Percentiles rank a stretch among this genome's conserved stretches.
Evolutionary conservation across 805 yeast genomes (phyloP).

Genomic region (Cyberlindnera mycetangii): DNA sequence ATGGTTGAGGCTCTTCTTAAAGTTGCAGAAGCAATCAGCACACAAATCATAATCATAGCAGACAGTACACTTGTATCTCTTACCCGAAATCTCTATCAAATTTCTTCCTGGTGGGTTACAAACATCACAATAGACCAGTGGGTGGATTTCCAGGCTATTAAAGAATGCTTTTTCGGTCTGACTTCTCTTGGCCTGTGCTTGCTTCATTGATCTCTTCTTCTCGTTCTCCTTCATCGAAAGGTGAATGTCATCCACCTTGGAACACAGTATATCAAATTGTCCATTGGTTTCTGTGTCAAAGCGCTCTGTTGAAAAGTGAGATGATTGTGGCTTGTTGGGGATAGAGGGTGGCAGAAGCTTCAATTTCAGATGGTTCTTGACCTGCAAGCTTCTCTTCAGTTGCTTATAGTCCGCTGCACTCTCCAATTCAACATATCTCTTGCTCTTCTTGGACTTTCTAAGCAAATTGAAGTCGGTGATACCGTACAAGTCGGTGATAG

Average conservation of each 20-base stretch:
- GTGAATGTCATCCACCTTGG: conserved; percentile 9
- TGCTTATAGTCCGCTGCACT: conserved; percentile 12
- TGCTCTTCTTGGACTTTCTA: conserved; percentile 18
- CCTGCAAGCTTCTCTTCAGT: conserved; percentile 15
- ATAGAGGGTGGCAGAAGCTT: conserved; percentile 4
- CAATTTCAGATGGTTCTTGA: conserved; percentile 15
- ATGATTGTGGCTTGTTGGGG: no score
- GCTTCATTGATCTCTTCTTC: background rate
- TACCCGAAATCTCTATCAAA: conserved; percentile 1
- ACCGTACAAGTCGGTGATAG: conserved; percentile 3
- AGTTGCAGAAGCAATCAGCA: conserved; percentile 1
- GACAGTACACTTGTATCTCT: conserved; percentile 13
- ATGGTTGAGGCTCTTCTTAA: background rate
- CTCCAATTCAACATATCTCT: conserved; percentile 11
- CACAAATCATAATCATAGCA: conserved; percentile 17
- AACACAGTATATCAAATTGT: conserved; percentile 8
- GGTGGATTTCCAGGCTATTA: conserved; percentile 4
- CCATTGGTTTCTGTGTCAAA: background rate
- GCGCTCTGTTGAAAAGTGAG: no score
- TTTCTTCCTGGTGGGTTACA: conserved; percentile 13
- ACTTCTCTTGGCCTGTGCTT: background rate
- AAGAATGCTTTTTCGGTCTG: background rate
- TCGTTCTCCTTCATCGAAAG: conserved; percentile 1
- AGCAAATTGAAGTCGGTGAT: conserved; percentile 9
- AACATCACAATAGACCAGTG: conserved; percentile 13